phyloP scores from a whole-genome alignment of 2,329 filamentous ascomycete species.

The Xylariales sp. region DNA sequence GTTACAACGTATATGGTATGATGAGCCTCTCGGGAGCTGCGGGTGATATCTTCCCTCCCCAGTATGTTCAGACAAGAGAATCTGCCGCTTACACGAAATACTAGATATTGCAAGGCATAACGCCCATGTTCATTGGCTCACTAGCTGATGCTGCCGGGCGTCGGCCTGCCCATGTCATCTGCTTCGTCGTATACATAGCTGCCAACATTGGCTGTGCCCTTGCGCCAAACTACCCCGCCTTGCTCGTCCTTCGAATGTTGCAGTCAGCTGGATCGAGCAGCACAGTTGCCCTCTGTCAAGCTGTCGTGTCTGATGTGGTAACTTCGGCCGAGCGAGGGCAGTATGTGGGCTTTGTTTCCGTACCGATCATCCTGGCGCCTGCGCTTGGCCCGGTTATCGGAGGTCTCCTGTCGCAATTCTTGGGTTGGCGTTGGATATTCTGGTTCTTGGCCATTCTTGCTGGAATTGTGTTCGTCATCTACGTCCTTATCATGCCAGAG shows the following conservation, averaged over 20 bases:
- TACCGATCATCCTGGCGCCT: conserved; percentile 37
- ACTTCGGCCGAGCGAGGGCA: conserved; percentile 51
- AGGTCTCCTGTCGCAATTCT: conserved; percentile 42
- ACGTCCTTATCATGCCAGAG: conserved; percentile 28
- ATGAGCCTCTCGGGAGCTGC: neutral
- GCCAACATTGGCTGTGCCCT: conserved; percentile 42
- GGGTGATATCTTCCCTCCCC: too few relatives aligned
- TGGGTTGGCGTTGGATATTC: conserved; percentile 20
- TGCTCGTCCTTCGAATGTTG: conserved; percentile 42
- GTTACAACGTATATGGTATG: conserved; percentile 28
- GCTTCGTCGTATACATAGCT: conserved; percentile 39
- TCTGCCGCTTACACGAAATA: conserved; percentile 7
- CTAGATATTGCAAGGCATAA: conserved; percentile 36
- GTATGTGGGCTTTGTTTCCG: conserved; percentile 44
- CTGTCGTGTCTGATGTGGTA: conserved; percentile 52
- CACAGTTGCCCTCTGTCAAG: conserved; percentile 47
- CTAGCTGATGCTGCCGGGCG: conserved; percentile 43
- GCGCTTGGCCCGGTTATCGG: conserved; percentile 44
- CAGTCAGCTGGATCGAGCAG: conserved; percentile 49
- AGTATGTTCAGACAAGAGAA: neutral
- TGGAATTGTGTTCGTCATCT: conserved; percentile 10
- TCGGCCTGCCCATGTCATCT: conserved; percentile 41
- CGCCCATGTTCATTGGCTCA: conserved; percentile 44
- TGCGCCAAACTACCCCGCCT: conserved; percentile 36
- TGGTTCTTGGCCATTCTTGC: conserved; percentile 18